Percentiles rank a stretch among this genome's conserved stretches.
These are phyloP conservation scores for Cutaneotrichosporon sp. DNA, from an alignment of 1,284 basidiomycete species.

Conservation along the genomic window DNA sequence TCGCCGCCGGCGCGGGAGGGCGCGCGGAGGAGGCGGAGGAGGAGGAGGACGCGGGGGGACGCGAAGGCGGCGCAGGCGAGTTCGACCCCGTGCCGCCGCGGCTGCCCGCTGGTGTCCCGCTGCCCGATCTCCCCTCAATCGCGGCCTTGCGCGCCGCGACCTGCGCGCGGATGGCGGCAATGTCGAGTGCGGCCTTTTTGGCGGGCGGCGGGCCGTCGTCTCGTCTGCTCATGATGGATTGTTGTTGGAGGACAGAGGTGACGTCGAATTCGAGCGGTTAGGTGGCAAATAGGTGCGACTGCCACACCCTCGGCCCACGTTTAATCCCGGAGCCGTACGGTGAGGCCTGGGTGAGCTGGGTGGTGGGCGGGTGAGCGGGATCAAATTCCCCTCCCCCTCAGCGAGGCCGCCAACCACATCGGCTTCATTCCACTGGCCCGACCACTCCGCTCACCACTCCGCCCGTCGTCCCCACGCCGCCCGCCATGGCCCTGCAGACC, in stretches of 20 bases:
- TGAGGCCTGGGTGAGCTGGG: no score
- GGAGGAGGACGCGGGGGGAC: no score
- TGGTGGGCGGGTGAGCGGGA: not conserved
- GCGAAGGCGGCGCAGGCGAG: no score
- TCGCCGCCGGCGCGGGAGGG: not conserved
- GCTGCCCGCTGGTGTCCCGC: conserved; percentile 24
- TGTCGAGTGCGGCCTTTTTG: conserved; percentile 26
- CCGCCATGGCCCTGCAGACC: not conserved
- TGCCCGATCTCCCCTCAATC: conserved; percentile 61
- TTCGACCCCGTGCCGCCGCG: conserved; percentile 7
- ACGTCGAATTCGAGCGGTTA: conserved; percentile 1
- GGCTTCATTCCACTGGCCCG: not conserved
- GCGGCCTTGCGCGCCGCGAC: conserved; percentile 79
- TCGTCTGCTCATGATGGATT: conserved; percentile 14
- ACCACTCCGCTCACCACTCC: not conserved
- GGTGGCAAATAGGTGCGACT: not conserved
- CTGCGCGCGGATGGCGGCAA: conserved; percentile 61
- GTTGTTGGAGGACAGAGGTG: not conserved
- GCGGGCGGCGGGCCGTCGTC: conserved; percentile 25
- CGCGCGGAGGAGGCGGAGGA: no score
- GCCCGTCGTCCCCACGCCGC: not conserved
- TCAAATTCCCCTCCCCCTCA: not conserved
- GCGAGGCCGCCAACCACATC: not conserved
- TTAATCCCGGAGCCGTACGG: conserved; percentile 1
- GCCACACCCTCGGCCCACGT: not conserved